Evolutionary conservation across 2,329 filamentous ascomycete genomes (phyloP).

Genomic region (Pleoardoris graminearum): DNA sequence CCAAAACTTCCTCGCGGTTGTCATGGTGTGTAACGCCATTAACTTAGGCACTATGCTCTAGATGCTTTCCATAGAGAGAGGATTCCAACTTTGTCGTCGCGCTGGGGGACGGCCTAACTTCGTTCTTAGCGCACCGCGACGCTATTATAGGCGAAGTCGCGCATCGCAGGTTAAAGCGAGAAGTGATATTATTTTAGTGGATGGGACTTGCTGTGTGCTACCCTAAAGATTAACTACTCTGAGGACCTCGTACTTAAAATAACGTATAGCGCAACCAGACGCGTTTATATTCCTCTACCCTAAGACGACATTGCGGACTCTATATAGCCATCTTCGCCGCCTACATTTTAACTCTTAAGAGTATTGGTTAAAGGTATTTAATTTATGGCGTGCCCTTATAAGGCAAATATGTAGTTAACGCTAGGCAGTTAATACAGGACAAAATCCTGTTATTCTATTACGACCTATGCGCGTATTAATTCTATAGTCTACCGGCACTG

Average conservation of each 20-base stretch:
- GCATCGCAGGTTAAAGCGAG: not conserved
- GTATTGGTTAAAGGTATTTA: no score
- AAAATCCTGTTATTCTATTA: no score
- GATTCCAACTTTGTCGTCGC: conserved; percentile 19
- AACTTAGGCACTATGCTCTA: conserved; percentile 18
- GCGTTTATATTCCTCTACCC: not conserved
- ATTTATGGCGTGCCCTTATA: no score
- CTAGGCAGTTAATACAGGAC: no score
- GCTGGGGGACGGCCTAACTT: conserved; percentile 19
- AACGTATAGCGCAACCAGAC: not conserved
- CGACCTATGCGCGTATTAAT: no score
- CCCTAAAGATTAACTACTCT: not conserved
- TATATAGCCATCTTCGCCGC: no score
- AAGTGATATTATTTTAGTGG: not conserved
- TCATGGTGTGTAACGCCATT: conserved; percentile 20
- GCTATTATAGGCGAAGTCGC: not conserved
- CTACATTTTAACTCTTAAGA: no score
- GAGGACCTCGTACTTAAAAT: not conserved
- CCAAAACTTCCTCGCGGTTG: conserved; percentile 16
- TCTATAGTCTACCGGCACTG: no score
- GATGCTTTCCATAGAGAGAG: conserved; percentile 5
- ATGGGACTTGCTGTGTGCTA: not conserved
- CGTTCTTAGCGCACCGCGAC: conserved; percentile 15
- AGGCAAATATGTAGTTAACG: no score
- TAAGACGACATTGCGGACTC: no score